Evolutionary conservation across 495 filamentous ascomycete species (phyloP).

Genomic region (Trichoderma reesei): DNA sequence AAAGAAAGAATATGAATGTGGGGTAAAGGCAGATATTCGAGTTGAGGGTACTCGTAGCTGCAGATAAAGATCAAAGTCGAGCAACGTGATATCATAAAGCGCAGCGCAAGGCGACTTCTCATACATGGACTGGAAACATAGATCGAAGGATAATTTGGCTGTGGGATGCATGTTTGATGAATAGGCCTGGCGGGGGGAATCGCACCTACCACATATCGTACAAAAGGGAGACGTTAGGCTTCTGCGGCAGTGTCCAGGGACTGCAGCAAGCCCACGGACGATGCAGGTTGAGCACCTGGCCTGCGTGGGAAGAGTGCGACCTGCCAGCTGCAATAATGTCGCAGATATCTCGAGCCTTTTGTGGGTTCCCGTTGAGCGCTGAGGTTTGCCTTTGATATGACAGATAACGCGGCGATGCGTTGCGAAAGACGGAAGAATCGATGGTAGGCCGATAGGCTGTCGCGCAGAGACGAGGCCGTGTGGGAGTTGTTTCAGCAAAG

Average conservation of each 20-base stretch:
- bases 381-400: neutral
- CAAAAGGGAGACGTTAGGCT: neutral
- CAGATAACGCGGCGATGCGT: neutral
- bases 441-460: neutral
- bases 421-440: neutral
- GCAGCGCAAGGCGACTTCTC: neutral
- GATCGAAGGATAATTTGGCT: neutral
- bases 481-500: too few species aligned
- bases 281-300: neutral
- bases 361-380: neutral
- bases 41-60: neutral
- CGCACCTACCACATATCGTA: slow-evolving; percentile 11
- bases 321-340: neutral
- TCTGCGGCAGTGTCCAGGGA: neutral
- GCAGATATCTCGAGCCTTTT: neutral
- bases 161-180: neutral
- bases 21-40: neutral
- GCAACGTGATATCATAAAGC: neutral
- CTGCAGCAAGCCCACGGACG: neutral
- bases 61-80: neutral
- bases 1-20: neutral
- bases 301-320: neutral
- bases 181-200: neutral
- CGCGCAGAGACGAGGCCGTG: neutral
- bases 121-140: too few species aligned